These are phyloP conservation scores for Cladosporium sp. DNA, from an alignment of 2,329 filamentous ascomycete genomes.

Conservation along the genomic window DNA sequence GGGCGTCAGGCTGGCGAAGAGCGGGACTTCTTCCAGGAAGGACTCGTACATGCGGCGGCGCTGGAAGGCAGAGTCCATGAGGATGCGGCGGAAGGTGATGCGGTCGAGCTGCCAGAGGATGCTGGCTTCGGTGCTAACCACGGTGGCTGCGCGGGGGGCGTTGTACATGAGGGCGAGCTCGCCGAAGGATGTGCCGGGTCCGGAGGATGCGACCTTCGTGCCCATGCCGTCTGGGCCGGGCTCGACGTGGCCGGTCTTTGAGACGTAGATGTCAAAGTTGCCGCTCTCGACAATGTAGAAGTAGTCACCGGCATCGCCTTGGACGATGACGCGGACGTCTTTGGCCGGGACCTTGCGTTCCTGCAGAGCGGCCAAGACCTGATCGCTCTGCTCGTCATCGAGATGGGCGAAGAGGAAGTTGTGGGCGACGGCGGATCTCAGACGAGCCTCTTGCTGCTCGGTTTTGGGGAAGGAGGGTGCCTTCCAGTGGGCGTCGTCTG, in stretches of 20 bases:
- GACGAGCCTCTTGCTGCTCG: constrained; percentile 69
- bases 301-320: constrained; percentile 93
- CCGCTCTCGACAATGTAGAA: constrained; percentile 97
- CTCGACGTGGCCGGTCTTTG: constrained; percentile 69
- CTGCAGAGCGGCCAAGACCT: constrained; percentile 83
- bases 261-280: constrained; percentile 85
- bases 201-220: constrained; percentile 72
- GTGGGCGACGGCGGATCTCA: constrained; percentile 74
- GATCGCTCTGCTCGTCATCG: constrained; percentile 84
- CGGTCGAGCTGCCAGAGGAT: constrained; percentile 93
- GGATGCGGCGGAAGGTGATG: constrained; percentile 91
- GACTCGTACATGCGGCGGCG: constrained; percentile 94
- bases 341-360: constrained; percentile 95
- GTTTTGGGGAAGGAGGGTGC: constrained; percentile 83
- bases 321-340: constrained; percentile 83
- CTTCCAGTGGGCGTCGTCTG: constrained; percentile 81
- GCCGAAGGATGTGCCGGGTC: constrained; percentile 88
- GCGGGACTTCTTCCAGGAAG: constrained; percentile 88
- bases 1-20: constrained; percentile 74
- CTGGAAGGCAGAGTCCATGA: constrained; percentile 97
- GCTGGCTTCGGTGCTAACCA: constrained; percentile 76
- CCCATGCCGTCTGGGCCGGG: constrained; percentile 79
- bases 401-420: constrained; percentile 95
- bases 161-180: constrained; percentile 99
- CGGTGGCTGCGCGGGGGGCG: constrained; percentile 88